Percentiles rank a stretch among this genome's conserved stretches.
These are phyloP conservation scores for Zygnema circumcarinatum DNA, from an alignment of 139 green algal genomes.

Conservation along the genomic window DNA sequence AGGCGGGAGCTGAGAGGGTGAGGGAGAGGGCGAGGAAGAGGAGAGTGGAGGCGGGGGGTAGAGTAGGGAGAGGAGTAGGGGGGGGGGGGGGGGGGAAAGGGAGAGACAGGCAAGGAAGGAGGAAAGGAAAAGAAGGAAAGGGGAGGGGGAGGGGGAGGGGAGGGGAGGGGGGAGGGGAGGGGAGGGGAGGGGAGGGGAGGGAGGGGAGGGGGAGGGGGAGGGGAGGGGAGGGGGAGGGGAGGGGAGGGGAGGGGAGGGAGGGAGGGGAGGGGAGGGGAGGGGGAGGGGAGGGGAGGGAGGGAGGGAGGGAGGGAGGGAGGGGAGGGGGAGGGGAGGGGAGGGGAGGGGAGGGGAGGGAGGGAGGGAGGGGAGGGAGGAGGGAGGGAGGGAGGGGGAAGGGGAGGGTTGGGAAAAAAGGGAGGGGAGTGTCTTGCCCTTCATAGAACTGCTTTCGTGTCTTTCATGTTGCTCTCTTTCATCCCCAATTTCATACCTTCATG, in stretches of 20 bases:
- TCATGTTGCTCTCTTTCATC: no score
- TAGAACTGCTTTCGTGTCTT: no score
- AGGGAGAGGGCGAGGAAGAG: neutral
- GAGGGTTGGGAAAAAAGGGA: neutral
- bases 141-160: neutral
- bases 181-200: neutral
- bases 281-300: neutral
- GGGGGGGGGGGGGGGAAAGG: neutral
- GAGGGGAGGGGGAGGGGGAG: neutral
- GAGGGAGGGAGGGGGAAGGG: neutral
- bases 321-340: neutral
- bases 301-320: neutral
- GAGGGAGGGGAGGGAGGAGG: neutral
- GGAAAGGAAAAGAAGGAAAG: neutral
- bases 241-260: neutral
- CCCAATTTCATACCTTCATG: neutral
- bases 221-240: neutral
- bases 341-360: neutral
- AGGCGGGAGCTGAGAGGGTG: neutral
- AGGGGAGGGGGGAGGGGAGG: neutral
- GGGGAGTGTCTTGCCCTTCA: no score
- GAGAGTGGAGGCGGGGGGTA: no score
- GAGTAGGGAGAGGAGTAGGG: neutral
- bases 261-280: neutral
- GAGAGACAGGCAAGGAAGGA: neutral